A percentile compares a stretch with the other conserved stretches of the same genome.
These are phyloP conservation scores for Fusarium brevicatenulatum DNA, from an alignment of 2,329 filamentous ascomycete species.

Conservation along the genomic window DNA sequence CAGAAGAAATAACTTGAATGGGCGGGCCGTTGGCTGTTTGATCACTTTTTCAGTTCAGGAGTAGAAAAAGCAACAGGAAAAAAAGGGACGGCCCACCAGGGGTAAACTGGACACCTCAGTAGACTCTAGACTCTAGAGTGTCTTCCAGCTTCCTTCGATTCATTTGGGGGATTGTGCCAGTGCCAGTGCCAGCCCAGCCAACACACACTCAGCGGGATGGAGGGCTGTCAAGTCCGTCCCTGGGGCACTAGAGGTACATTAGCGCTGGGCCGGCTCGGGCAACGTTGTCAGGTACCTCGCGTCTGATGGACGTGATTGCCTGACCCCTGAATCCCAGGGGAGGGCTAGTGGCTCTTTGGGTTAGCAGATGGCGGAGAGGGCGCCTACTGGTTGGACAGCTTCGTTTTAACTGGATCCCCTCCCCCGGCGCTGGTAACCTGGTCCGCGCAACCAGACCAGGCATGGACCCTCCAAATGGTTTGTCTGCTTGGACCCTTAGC, in stretches of 20 bases:
- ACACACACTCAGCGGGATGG: slow-evolving; percentile 21
- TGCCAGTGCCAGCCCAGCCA: not conserved
- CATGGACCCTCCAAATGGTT: slow-evolving; percentile 23
- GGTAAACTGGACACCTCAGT: not conserved
- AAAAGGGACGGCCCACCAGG: slow-evolving; percentile 32
- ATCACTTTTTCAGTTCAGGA: slow-evolving; percentile 34
- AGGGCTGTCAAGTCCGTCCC: slow-evolving; percentile 42
- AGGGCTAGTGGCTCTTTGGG: slow-evolving; percentile 12
- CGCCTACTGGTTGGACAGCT: slow-evolving; percentile 33
- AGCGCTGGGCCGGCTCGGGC: slow-evolving; percentile 27
- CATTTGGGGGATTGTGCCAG: slow-evolving; percentile 12
- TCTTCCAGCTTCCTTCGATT: slow-evolving; percentile 33
- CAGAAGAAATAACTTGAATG: slow-evolving; percentile 15
- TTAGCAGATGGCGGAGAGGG: slow-evolving; percentile 15
- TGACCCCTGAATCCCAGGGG: slow-evolving; percentile 33
- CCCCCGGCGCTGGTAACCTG: slow-evolving; percentile 33
- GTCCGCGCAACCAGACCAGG: slow-evolving; percentile 29
- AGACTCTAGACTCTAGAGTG: slow-evolving; percentile 1
- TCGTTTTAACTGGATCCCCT: slow-evolving; percentile 5
- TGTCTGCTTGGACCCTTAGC: slow-evolving; percentile 36
- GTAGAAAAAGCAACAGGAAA: slow-evolving; percentile 23
- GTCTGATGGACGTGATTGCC: slow-evolving; percentile 21
- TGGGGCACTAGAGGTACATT: slow-evolving; percentile 26
- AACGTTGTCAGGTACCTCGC: slow-evolving; percentile 36
- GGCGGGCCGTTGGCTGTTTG: slow-evolving; percentile 20